Base-by-base conservation (phyloP, 352 stramenopile species). In the Peronosclerospora sorghi region DNA sequence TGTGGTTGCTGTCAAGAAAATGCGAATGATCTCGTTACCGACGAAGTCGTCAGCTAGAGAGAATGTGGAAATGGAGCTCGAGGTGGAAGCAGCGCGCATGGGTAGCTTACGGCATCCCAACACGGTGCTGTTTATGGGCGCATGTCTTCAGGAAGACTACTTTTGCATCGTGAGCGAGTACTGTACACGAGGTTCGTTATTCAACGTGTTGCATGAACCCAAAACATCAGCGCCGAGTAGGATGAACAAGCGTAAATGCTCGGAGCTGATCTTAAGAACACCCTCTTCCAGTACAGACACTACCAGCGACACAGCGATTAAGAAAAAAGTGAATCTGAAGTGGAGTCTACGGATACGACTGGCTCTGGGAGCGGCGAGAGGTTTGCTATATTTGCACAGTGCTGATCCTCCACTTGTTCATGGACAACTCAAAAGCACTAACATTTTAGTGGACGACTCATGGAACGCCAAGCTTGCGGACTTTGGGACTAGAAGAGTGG, bases 121-220 rank as follows among this genome's bases (percentile, higher is more conserved):
- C 67, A 97, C 97, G 18, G 96, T 97, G 51, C 71, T 98, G 15
- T 98, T 98, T 62, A 98, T 98, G 88, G 95, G 95, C 30, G 94
- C 94, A 26, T 98, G 93, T 65, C 72, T 98, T 10, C 75, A 95
- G 46, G 85, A 94, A 42, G 89, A 95, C 32, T 96, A 97, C 59
- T 89, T 97, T 41, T 96, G 91, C 35, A 97, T 98, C 41, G 77
- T 99, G 18, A 98, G 75, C 48, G 94, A 98, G 63, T 89, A 96
- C 36, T 96, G 93, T 48, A 86, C 82, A 24, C 77, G 95, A 21
- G 93, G 94, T 12, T 98, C 88, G 10, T 69, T 98, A 10, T 98
- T 88, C 62, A 94, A 98, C 65, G 86, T 97, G 30, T 62, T 99
- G 40, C 75, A 93, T 44, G 62, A 43, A 14, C 66, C 68, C 21